Percentiles rank a stretch among this genome's conserved stretches.
These are phyloP conservation scores for Rehmannia glutinosa DNA, from an alignment of 257 asterid species.

Conservation along the genomic window DNA sequence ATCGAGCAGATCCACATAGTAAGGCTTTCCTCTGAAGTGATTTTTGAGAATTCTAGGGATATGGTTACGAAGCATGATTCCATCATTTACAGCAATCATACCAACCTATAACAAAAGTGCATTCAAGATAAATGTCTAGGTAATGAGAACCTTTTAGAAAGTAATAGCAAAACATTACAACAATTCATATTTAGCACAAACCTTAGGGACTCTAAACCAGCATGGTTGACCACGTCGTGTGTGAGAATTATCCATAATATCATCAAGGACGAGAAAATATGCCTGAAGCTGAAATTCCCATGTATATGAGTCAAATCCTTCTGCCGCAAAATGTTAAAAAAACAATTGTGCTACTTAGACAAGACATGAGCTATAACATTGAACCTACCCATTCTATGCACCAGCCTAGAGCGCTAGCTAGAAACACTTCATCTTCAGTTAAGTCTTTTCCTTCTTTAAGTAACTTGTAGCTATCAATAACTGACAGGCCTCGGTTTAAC, in stretches of 20 bases:
- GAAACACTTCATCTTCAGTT: conserved; percentile 67
- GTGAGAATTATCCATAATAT: conserved; percentile 82
- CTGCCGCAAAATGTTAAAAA: not conserved
- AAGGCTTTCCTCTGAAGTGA: conserved; percentile 77
- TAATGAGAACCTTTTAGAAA: not conserved
- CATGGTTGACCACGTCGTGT: conserved; percentile 96
- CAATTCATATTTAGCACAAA: conserved; percentile 27
- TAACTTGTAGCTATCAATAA: conserved; percentile 81
- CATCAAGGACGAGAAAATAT: conserved; percentile 88
- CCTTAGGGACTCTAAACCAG: conserved; percentile 83
- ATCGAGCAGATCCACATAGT: conserved; percentile 85
- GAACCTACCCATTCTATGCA: conserved; percentile 92
- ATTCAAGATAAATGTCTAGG: conserved; percentile 2
- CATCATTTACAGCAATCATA: conserved; percentile 84
- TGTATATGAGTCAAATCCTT: conserved; percentile 15
- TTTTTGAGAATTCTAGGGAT: conserved; percentile 93
- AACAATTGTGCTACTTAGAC: not conserved
- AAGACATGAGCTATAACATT: too few relatives aligned
- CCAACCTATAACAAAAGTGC: conserved; percentile 63
- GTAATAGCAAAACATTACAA: conserved; percentile 2
- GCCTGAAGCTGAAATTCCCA: conserved; percentile 81
- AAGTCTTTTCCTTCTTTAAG: conserved; percentile 76
- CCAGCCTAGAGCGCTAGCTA: conserved; percentile 87
- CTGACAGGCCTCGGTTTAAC: conserved; percentile 91
- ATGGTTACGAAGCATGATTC: conserved; percentile 84